Evolutionary conservation across 2,329 filamentous ascomycete genomes (phyloP), one percentile per base, ranked within the genome.

Genomic region (Alternaria consortialis): DNA sequence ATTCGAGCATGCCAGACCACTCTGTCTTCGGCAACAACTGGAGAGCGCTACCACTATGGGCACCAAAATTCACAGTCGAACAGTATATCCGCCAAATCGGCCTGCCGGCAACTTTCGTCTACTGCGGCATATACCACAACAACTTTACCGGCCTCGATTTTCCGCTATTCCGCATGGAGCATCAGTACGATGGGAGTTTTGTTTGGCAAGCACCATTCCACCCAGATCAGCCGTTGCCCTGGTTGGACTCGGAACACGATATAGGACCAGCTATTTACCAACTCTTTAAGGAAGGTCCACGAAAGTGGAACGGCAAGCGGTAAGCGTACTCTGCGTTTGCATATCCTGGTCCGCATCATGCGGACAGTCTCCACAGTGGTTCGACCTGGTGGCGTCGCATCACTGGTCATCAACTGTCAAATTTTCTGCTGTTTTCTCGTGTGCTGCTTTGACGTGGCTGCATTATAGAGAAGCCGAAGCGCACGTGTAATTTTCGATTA

Each of bases 41-140:
- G 92, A 92, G 91, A 44, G 90, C 91, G 1, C 82, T 97, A 52
- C 95, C 95, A 0, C 86, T 97, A 54, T 99, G 95, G 94, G 89
- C 91, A 5, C 90, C 90, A 63, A 99, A 99, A 80, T 93, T 96
- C 79, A 90, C 91, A 51, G 91, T 98, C 42, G 95, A 98, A 80
- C 91, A 95, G 56, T 97, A 98, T 78, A 87, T 97, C 53, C 88
- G 92, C 59, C 87, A 93, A 75, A 87, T 97, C 40, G 89, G 89
- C 9, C 84, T 97, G 11, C 92, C 92, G 0, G 89, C 94, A 1
- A 98, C 94, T 0, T 98, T 97, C 78, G 90, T 97, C 67, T 97
- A 97, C 80, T 93, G 94, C 9, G 95, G 94, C 61, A 97, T 97
- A 72, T 99, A 98, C 84, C 97, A 98, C 84, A 98, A 98, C 81